Percentiles rank a stretch among this genome's conserved stretches.
Evolutionary conservation across 768 basidiomycete species (phyloP).

Genomic region (Ephemerocybe angulata): DNA sequence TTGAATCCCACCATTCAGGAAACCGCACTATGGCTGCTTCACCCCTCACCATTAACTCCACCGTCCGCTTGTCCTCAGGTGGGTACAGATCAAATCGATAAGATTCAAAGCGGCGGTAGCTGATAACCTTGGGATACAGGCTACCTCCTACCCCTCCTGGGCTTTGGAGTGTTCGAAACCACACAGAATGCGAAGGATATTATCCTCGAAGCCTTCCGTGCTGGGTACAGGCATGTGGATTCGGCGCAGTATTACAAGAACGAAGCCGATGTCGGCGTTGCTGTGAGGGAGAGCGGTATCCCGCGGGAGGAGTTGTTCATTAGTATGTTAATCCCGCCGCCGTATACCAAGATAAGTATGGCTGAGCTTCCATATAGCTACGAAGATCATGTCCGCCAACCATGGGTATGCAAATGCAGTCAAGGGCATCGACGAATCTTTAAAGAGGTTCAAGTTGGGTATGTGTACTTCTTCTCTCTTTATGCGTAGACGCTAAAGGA

Average conservation of each 20-base stretch:
- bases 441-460: conserved; percentile 12
- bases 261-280: conserved; percentile 48
- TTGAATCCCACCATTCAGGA: no score
- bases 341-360: no score
- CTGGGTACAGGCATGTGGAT: conserved; percentile 62
- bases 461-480: background rate
- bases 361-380: no score
- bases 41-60: conserved; percentile 17
- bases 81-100: background rate
- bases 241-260: conserved; percentile 56
- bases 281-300: conserved; percentile 46
- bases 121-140: conserved; percentile 25
- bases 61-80: conserved; percentile 23
- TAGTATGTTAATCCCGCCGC: conserved; percentile 47
- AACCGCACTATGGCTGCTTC: no score
- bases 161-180: conserved; percentile 52
- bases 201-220: conserved; percentile 52
- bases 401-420: conserved; percentile 13
- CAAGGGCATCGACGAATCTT: conserved; percentile 12
- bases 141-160: conserved; percentile 50
- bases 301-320: conserved; percentile 54
- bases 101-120: background rate
- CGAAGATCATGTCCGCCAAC: conserved; percentile 9
- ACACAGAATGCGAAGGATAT: conserved; percentile 47
- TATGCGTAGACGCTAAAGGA: background rate